These are phyloP conservation scores for Chlamydomonas reinhardtii DNA, from an alignment of 163 green algal genomes.

Conservation along the genomic window DNA sequence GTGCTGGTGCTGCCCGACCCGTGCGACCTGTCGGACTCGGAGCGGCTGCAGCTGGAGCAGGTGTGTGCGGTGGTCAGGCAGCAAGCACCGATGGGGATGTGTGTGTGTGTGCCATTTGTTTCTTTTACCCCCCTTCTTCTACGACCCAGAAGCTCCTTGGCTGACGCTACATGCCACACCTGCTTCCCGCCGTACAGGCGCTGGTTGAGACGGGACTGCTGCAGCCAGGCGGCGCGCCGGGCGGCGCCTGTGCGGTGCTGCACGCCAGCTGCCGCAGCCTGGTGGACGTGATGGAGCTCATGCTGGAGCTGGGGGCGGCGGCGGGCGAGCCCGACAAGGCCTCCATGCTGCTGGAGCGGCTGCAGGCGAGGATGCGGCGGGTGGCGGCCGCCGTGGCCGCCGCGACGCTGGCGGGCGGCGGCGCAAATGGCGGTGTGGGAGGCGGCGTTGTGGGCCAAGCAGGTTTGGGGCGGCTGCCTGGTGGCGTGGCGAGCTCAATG, in stretches of 20 bases:
- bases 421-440: neutral
- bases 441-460: no score
- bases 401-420: neutral
- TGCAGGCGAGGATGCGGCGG: constrained; percentile 78
- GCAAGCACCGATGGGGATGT: no score
- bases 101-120: no score
- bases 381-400: constrained; percentile 49
- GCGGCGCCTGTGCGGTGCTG: constrained; percentile 46
- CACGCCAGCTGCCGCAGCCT: constrained; percentile 60
- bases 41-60: constrained; percentile 40
- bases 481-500: no score
- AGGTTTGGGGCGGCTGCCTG: no score
- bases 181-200: neutral
- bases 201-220: constrained; percentile 36
- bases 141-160: no score
- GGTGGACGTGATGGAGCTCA: constrained; percentile 66
- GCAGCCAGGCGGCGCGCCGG: neutral
- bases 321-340: constrained; percentile 72
- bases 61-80: neutral
- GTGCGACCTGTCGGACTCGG: constrained; percentile 5
- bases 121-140: no score
- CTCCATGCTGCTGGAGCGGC: constrained; percentile 69
- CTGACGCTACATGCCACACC: no score
- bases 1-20: constrained; percentile 46
- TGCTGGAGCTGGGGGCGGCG: constrained; percentile 81